Percentiles rank a stretch among this genome's conserved stretches.
phyloP scores from a whole-genome alignment of 768 basidiomycete species.

The Boletus bicolor region DNA sequence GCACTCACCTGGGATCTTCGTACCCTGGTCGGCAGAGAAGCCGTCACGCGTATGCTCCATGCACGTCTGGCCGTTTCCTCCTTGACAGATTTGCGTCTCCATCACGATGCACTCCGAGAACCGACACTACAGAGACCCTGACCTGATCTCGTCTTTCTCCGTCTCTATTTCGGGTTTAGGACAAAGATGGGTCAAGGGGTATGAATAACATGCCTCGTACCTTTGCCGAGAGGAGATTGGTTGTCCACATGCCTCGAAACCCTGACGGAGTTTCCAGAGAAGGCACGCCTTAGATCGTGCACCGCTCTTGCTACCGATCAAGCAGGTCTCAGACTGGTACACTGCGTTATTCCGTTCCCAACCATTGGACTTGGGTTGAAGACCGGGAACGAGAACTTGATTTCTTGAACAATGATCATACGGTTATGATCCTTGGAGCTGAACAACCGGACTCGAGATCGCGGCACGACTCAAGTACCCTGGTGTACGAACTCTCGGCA shows the following conservation, averaged over 20 bases:
- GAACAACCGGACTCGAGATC: slow-evolving; percentile 59
- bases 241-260: slow-evolving; percentile 56
- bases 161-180: slow-evolving; percentile 49
- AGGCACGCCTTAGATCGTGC: slow-evolving; percentile 9
- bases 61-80: slow-evolving; percentile 29
- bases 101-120: slow-evolving; percentile 11
- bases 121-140: slow-evolving; percentile 35
- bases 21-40: slow-evolving; percentile 36
- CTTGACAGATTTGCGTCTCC: slow-evolving; percentile 22
- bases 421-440: slow-evolving; percentile 56
- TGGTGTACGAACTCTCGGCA: slow-evolving; percentile 46
- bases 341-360: not conserved
- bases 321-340: not conserved
- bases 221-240: slow-evolving; percentile 43
- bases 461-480: slow-evolving; percentile 55
- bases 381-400: slow-evolving; percentile 37
- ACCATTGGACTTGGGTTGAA: slow-evolving; percentile 50
- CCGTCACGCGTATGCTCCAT: slow-evolving; percentile 32
- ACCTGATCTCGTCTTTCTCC: slow-evolving; percentile 55
- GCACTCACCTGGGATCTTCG: slow-evolving; percentile 49
- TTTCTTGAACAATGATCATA: slow-evolving; percentile 46
- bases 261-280: slow-evolving; percentile 47
- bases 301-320: not conserved
- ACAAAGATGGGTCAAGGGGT: slow-evolving; percentile 41
- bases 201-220: slow-evolving; percentile 53